Evolutionary conservation across 371 early-diverging fungal species (phyloP).

Genomic region (Circinella minor): DNA sequence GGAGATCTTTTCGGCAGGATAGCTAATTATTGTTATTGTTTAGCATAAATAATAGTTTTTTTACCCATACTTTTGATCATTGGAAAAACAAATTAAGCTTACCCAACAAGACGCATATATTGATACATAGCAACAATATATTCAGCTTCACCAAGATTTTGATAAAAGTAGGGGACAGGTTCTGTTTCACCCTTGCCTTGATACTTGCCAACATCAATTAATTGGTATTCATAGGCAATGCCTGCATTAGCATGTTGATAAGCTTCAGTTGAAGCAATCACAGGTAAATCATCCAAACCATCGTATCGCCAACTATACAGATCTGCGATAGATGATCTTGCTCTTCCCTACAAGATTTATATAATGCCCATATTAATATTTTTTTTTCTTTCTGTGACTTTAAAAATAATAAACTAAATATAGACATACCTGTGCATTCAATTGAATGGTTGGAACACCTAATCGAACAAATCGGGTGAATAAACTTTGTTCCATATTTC

Average conservation of each 20-base stretch:
- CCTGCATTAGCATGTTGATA: conserved; percentile 82
- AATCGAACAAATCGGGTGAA: conserved; percentile 90
- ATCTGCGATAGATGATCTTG: conserved; percentile 77
- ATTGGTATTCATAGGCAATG: conserved; percentile 82
- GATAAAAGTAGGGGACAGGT: conserved; percentile 78
- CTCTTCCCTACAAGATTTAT: conserved; percentile 64
- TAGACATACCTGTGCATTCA: conserved; percentile 74
- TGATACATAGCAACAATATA: conserved; percentile 92
- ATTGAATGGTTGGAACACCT: conserved; percentile 84
- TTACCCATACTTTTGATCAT: not conserved
- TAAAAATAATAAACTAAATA: too few species aligned
- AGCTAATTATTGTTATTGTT: conserved; percentile 34
- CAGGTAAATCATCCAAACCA: conserved; percentile 65
- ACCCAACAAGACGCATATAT: conserved; percentile 93
- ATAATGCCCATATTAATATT: too few species aligned
- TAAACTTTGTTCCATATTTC: conserved; percentile 91
- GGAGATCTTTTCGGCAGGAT: conserved; percentile 85
- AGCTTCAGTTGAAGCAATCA: conserved; percentile 36
- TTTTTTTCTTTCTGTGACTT: too few species aligned
- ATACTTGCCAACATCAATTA: conserved; percentile 81
- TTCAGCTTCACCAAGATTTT: conserved; percentile 98
- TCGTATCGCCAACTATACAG: conserved; percentile 88
- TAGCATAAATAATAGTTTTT: too few species aligned
- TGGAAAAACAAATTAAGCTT: conserved; percentile 17
- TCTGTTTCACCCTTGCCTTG: conserved; percentile 83